Conservation (phyloP, 2,329 filamentous ascomycete genomes). For the Cercospora janseana region DNA sequence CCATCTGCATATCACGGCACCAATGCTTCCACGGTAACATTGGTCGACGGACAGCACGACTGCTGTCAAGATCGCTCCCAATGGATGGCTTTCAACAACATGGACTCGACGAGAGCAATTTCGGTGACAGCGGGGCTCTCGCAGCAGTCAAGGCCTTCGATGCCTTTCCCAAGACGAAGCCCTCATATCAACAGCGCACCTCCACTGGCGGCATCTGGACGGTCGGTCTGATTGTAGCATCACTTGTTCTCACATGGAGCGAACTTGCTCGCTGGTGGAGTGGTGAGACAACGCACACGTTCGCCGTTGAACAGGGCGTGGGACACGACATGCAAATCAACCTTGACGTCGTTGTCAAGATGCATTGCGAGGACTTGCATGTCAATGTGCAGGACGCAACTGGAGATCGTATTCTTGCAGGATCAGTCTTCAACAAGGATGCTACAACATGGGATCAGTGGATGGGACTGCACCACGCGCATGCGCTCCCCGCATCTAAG, state of each 20-base stretch:
- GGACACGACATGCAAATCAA: conserved; percentile 89
- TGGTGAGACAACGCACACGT: conserved; percentile 81
- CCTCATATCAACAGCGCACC: conserved; percentile 82
- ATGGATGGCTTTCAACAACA: conserved; percentile 80
- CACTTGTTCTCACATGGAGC: conserved; percentile 69
- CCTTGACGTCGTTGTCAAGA: conserved; percentile 85
- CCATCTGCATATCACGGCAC: conserved; percentile 3
- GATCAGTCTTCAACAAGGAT: conserved; percentile 69
- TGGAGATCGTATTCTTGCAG: conserved; percentile 86
- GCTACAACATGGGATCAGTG: conserved; percentile 79
- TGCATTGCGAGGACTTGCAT: conserved; percentile 85
- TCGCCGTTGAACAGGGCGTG: conserved; percentile 89
- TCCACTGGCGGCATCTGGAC: conserved; percentile 92
- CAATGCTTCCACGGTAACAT: conserved; percentile 24
- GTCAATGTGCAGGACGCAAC: conserved; percentile 96
- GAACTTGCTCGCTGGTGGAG: conserved; percentile 81
- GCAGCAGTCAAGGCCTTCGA: conserved; percentile 78
- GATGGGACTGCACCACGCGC: conserved; percentile 66
- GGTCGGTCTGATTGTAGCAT: conserved; percentile 72
- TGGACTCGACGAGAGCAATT: conserved; percentile 72
- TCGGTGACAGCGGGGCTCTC: conserved; percentile 63
- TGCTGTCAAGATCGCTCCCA: conserved; percentile 11
- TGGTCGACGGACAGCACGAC: conserved; percentile 9
- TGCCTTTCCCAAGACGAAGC: conserved; percentile 96
- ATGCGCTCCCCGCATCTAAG: conserved; percentile 56